A percentile compares a stretch with the other conserved stretches of the same genome.
phyloP scores from a whole-genome alignment of 2,329 filamentous ascomycete species.

The Aspergillus tanneri region DNA sequence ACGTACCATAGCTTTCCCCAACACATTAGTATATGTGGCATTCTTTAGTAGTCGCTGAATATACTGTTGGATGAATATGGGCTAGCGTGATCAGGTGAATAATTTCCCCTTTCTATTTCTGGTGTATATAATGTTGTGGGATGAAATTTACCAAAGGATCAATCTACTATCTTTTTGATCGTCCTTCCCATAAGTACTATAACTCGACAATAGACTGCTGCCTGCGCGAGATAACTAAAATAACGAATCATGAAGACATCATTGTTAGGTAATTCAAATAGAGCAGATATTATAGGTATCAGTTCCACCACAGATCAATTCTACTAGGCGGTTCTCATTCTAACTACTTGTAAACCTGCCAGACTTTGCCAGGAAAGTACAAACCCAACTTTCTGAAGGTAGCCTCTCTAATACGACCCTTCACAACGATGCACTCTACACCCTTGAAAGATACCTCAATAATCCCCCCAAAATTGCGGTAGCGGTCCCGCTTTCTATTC shows the following conservation, averaged over 20 bases:
- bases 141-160: too few relatives aligned
- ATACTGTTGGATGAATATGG: conserved; percentile 1
- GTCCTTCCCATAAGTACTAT: too few relatives aligned
- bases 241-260: too few relatives aligned
- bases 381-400: conserved; percentile 8
- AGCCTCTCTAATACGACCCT: conserved; percentile 1
- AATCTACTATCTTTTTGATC: too few relatives aligned
- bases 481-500: conserved; percentile 7
- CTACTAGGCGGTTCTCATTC: too few relatives aligned
- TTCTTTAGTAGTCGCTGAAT: background rate
- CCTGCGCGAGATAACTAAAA: too few relatives aligned
- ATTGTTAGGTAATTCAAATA: too few relatives aligned
- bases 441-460: conserved; percentile 21
- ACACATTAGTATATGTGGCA: background rate
- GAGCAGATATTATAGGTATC: background rate
- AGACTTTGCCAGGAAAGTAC: conserved; percentile 28
- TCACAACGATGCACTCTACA: conserved; percentile 1
- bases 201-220: too few relatives aligned
- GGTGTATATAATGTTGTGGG: too few relatives aligned
- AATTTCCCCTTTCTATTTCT: too few relatives aligned
- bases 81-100: conserved; percentile 18
- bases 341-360: background rate
- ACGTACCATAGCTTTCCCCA: background rate
- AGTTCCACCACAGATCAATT: too few relatives aligned
- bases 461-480: conserved; percentile 11